phyloP scores from a whole-genome alignment of 2,329 filamentous ascomycete species.

The Huntiella omanensis region DNA sequence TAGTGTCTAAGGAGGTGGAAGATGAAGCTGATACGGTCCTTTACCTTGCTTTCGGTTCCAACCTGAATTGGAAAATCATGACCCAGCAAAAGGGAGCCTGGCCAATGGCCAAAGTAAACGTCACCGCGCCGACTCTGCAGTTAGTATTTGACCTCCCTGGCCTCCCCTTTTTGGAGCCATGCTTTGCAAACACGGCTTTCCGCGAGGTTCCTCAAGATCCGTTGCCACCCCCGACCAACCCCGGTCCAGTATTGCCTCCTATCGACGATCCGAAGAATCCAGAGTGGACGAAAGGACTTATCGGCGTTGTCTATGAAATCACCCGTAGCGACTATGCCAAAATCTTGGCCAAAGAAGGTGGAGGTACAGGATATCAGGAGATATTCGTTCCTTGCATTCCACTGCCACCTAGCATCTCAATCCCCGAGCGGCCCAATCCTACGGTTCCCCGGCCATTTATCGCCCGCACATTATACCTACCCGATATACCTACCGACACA shows the following conservation, averaged over 20 bases:
- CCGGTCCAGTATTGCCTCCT: constrained; percentile 8
- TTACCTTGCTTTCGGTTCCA: constrained; percentile 84
- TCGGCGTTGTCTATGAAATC: constrained; percentile 92
- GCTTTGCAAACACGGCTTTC: constrained; percentile 65
- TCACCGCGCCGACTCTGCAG: constrained; percentile 57
- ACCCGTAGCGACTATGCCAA: constrained; percentile 62
- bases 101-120: constrained; percentile 64
- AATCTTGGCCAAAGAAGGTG: constrained; percentile 83
- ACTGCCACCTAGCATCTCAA: constrained; percentile 36
- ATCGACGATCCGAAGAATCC: constrained; percentile 11
- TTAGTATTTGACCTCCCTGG: constrained; percentile 77
- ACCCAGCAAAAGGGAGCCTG: constrained; percentile 57
- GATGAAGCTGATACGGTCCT: constrained; percentile 33
- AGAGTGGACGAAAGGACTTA: constrained; percentile 59
- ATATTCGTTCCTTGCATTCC: constrained; percentile 61
- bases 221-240: constrained; percentile 15
- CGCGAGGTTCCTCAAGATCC: constrained; percentile 31
- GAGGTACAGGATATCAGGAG: constrained; percentile 68
- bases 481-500: constrained; percentile 16
- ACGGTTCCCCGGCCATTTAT: constrained; percentile 46
- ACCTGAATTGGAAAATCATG: constrained; percentile 66
- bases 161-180: constrained; percentile 72
- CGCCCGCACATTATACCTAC: constrained; percentile 61
- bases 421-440: constrained; percentile 44
- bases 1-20: background rate